Evolutionary conservation across 2,329 filamentous ascomycete genomes (phyloP), one percentile per base, ranked within the genome.

Genomic region (Fusarium luffae): DNA sequence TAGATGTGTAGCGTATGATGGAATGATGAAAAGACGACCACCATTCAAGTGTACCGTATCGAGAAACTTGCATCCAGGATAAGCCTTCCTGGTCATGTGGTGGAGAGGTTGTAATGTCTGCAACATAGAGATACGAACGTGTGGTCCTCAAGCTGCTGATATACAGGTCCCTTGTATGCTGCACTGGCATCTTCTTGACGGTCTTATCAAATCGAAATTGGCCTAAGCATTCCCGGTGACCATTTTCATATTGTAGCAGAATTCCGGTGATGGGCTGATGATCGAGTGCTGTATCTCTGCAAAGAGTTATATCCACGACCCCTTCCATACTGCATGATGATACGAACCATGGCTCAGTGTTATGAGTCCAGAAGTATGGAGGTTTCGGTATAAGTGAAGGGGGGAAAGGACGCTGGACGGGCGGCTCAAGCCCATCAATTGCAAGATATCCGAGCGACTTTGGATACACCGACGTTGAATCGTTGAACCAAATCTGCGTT

Each of bases 251-350:
- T 21, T 37, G 32, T 8, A 69, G 18, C 16, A 69, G 16, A 5
- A 63, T 54, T 3, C 54, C 58, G 2, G 32, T 40, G 13, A 68
- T 59, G 8, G 54, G 63, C 16, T 23, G 40, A 56, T 66, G 58
- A 14, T 14, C 21, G 25, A 48, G 5, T 46, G 30, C 40, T 30
- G 42, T 11, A 46, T 68, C 59, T 50, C 59, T 66, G 10, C 66
- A 63, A n/a, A 68, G 46, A 40, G 37, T 57, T 18, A 68, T 43
- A 27, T 54, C 43, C 34, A 57, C 21, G 11, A 63, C 23, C 4
- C 59, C 63, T 46, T 59, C 19, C 50, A 66, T 63, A 12, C 12
- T 57, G 30, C 58, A 66, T 16, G 54, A 68, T 30, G 63, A 68
- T 27, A 68, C 46, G 5, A 68, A 59, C 51, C 54, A 63, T 23